Percentiles rank a stretch among this genome's conserved stretches.
phyloP scores from a whole-genome alignment of 257 asterid genomes.

The Solanum medicagineum region DNA sequence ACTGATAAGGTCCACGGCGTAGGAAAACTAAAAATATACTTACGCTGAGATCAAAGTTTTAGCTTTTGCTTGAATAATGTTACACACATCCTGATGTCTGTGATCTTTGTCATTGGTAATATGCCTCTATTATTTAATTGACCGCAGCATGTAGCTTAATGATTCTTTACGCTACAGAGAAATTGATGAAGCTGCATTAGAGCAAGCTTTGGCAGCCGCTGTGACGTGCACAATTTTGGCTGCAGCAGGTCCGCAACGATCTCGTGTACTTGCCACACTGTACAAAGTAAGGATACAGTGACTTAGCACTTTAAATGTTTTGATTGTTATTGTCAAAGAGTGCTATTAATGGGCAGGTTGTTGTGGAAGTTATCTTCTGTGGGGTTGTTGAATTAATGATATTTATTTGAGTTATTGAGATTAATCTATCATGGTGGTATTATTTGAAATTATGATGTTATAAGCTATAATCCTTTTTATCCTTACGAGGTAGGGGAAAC shows the following conservation, averaged over 20 bases:
- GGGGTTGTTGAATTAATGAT: neutral
- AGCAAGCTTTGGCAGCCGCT: slow-evolving; percentile 87
- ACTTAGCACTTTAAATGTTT: neutral
- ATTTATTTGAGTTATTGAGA: neutral
- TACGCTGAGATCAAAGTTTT: neutral
- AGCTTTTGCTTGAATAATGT: neutral
- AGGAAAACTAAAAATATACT: neutral
- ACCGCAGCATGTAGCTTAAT: neutral
- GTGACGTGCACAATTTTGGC: slow-evolving; percentile 95
- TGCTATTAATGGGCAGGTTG: neutral
- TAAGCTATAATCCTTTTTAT: neutral
- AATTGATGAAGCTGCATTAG: slow-evolving; percentile 83
- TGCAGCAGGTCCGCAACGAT: slow-evolving; percentile 92
- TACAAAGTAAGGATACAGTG: slow-evolving; percentile 49
- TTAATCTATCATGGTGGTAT: neutral
- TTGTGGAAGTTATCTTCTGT: neutral
- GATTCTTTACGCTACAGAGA: slow-evolving; percentile 40
- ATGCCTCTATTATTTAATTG: neutral
- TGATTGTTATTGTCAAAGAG: neutral
- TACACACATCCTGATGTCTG: neutral
- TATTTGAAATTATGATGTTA: neutral
- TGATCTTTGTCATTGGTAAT: neutral
- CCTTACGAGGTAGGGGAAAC: neutral
- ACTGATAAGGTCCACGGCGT: neutral
- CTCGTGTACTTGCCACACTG: slow-evolving; percentile 94